Evolutionary conservation across 345 rosid genomes (phyloP), one percentile per base, ranked within the genome.

Genomic region (Camelina hispida): DNA sequence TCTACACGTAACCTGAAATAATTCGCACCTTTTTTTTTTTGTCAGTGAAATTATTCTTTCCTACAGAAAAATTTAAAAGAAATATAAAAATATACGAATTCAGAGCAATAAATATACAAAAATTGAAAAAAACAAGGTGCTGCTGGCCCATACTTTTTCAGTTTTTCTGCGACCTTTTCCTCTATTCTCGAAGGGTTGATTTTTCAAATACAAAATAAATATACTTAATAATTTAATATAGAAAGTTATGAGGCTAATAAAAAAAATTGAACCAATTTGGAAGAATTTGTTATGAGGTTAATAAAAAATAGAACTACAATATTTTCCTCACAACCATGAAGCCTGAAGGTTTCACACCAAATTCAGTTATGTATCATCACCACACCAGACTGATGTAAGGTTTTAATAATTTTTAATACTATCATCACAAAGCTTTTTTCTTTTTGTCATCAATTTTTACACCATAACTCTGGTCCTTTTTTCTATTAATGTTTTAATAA

Each of bases 111-210:
- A 53, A 69, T 61, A 23, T 54, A 63, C 23, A 35, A 35, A 48
- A 22, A 44, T 28, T 56, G 61, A 50, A 71, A 56, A 56, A 71
- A 71, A 64, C 72, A 65, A 77, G 40, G 72, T 9, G 38, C 67
- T 8, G 18, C 66, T 46, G 35, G 56, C 77, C 80, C 73, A 77
- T 71, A 72, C 62, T 77, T 77, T 25, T 28, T 28, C 30, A 28
- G 30, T 34, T 34, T 68, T 57, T 30, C 71, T 54, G 51, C 71
- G 16, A 42, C 76, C 53, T 57, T 44, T 44, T 69, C 32, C n/a
- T 70, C 60, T 17, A 28, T 56, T 56, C 13, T 46, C 65, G 9
- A 47, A n/a, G 62, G 56, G 48, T 64, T 77, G 76, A 63, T 35
- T 55, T 77, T 71, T 77, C 61, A 46, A 76, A 62, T 9, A 46